Conservation (phyloP, 2,329 filamentous ascomycete species). For the Fusarium sp. region DNA sequence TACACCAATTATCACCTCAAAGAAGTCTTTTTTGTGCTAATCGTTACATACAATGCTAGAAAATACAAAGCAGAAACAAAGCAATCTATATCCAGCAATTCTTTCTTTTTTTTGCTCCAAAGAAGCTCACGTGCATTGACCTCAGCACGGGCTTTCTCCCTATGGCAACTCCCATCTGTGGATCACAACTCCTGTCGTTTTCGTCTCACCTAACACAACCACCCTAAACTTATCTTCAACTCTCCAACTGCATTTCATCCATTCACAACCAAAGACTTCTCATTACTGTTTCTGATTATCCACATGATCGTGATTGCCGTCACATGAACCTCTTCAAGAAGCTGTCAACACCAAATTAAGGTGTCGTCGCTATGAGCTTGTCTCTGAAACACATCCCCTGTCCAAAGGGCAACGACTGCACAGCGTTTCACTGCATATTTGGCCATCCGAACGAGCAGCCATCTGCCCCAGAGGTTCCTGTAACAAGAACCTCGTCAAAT, state of each 20-base stretch:
- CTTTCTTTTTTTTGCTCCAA: not conserved
- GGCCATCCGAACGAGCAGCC: constrained; percentile 57
- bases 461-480: constrained; percentile 21
- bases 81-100: not conserved
- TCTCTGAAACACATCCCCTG: constrained; percentile 64
- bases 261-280: not conserved
- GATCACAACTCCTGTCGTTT: constrained; percentile 19
- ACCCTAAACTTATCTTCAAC: constrained; percentile 21
- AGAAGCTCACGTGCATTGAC: not conserved
- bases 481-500: constrained; percentile 1
- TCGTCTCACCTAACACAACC: constrained; percentile 10
- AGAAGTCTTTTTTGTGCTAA: not conserved
- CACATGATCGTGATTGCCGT: not conserved
- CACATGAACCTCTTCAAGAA: not conserved
- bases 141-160: constrained; percentile 12
- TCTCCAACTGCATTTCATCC: not conserved
- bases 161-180: constrained; percentile 12
- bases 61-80: not conserved
- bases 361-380: constrained; percentile 52
- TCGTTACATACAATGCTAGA: not conserved
- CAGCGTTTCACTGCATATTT: constrained; percentile 65
- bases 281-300: not conserved
- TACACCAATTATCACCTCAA: constrained; percentile 3
- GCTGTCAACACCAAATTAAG: not conserved
- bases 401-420: constrained; percentile 62